Percentiles rank a stretch among this genome's conserved stretches.
phyloP scores from a whole-genome alignment of 2,329 filamentous ascomycete species.

The Beauveria asiatica region DNA sequence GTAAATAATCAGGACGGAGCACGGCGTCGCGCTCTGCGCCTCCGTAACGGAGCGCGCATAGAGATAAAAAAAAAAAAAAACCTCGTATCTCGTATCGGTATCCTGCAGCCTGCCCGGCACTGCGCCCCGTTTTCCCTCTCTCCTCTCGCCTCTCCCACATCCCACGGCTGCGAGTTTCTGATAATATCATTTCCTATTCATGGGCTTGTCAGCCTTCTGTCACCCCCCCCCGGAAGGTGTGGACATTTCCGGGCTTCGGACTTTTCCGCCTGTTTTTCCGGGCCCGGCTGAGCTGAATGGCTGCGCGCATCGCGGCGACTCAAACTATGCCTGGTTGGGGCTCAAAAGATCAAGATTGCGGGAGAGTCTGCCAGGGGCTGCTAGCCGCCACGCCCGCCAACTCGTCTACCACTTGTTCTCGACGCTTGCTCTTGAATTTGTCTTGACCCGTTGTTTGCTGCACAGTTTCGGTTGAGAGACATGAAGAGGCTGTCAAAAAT shows the following conservation, averaged over 20 bases:
- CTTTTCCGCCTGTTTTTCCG: neutral
- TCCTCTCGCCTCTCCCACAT: neutral
- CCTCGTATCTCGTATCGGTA: neutral
- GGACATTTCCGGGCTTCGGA: neutral
- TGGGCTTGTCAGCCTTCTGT: no score
- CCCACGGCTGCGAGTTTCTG: neutral
- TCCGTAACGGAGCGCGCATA: no score
- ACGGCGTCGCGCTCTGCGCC: no score
- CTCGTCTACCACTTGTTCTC: no score
- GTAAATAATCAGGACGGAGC: no score
- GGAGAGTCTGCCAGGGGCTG: no score
- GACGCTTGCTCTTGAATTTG: neutral
- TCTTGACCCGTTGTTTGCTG: neutral
- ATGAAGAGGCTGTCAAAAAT: neutral
- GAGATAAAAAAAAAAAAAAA: no score
- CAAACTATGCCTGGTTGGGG: neutral
- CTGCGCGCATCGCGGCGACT: neutral
- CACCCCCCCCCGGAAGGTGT: no score
- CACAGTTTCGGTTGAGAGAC: neutral
- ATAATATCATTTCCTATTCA: no score
- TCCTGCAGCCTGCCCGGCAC: neutral
- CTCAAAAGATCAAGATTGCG: neutral
- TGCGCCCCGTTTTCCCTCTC: neutral
- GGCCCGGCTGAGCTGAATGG: neutral
- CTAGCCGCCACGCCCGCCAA: neutral